Evolutionary conservation across 2,329 filamentous ascomycete species (phyloP).

Genomic region (Metarhizium brunneum): DNA sequence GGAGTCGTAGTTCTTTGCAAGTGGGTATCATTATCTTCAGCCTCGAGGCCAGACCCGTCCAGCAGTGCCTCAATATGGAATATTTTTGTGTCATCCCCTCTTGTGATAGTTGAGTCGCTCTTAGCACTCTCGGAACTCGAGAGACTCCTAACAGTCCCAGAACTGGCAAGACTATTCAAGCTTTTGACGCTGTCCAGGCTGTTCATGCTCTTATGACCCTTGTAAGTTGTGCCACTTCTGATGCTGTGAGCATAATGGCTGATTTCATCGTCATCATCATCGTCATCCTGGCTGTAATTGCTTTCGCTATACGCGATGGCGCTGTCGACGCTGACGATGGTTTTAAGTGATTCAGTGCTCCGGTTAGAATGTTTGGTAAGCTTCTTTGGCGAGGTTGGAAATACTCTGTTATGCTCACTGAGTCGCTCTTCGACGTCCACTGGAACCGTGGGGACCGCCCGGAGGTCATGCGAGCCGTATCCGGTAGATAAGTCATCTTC

Average conservation of each 20-base stretch:
- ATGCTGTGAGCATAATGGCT: neutral
- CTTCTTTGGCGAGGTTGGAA: constrained; percentile 26
- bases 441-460: constrained; percentile 25
- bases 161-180: neutral
- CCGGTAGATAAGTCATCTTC: neutral
- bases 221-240: neutral
- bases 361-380: constrained; percentile 27
- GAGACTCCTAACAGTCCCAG: neutral
- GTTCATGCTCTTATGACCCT: constrained; percentile 1
- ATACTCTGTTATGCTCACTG: constrained; percentile 23
- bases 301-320: constrained; percentile 10
- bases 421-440: constrained; percentile 25
- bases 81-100: neutral
- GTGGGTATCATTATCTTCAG: neutral
- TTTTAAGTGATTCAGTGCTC: constrained; percentile 39
- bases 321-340: constrained; percentile 41
- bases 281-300: neutral
- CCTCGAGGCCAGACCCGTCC: neutral
- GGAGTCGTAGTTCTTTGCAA: neutral
- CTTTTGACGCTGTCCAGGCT: constrained; percentile 2
- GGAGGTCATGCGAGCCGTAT: constrained; percentile 6
- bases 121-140: neutral
- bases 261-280: neutral
- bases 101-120: neutral
- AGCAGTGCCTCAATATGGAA: neutral